phyloP scores from a whole-genome alignment of 306 rosid genomes.

The Citrullus mucosospermus region DNA sequence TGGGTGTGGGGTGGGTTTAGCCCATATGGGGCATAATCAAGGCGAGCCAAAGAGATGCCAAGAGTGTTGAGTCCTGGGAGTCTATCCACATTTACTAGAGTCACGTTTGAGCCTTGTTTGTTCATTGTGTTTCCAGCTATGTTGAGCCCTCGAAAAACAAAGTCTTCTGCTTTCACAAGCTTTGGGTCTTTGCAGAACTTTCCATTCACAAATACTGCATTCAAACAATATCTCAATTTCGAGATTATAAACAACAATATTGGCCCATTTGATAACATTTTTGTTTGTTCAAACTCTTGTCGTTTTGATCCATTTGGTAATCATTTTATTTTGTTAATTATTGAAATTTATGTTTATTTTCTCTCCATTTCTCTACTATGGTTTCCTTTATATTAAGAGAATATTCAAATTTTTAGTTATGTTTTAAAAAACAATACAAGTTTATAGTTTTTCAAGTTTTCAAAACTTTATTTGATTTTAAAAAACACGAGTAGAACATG shows the following conservation, averaged over 20 bases:
- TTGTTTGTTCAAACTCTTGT: too few species aligned
- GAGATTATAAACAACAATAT: background rate
- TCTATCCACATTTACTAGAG: background rate
- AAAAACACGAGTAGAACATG: too few species aligned
- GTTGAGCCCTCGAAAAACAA: background rate
- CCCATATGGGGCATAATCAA: background rate
- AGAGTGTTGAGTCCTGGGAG: background rate
- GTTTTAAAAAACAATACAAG: too few species aligned
- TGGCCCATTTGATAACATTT: too few species aligned
- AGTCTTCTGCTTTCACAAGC: background rate
- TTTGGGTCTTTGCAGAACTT: conserved; percentile 1
- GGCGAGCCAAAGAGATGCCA: background rate
- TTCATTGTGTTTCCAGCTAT: background rate
- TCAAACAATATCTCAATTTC: background rate
- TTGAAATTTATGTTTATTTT: too few species aligned
- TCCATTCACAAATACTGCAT: background rate
- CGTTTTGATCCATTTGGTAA: too few species aligned
- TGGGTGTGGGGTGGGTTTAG: conserved; percentile 2
- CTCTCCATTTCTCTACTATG: too few species aligned
- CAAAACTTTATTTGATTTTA: too few species aligned
- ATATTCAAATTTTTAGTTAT: too few species aligned
- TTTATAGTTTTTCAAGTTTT: too few species aligned
- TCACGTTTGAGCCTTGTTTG: background rate
- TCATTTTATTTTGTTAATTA: too few species aligned
- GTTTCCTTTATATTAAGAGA: too few species aligned